Percentiles rank a stretch among this genome's conserved stretches.
Conservation (phyloP, 23 red algal species). For the Porphyridium purpureum region DNA sequence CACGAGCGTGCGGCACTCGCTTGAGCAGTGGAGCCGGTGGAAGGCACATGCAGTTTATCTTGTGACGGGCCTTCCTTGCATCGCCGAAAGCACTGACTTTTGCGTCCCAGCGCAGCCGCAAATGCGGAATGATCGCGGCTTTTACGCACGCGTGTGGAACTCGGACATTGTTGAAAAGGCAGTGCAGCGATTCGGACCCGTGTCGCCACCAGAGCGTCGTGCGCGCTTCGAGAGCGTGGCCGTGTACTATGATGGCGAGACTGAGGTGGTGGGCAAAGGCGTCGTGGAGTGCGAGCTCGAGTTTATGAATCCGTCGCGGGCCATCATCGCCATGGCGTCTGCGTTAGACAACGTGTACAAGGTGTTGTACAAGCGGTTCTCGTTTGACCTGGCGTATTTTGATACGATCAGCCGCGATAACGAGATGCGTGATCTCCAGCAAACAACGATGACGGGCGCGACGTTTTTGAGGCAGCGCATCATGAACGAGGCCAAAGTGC, state of each 20-base stretch:
- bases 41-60: conserved; percentile 49
- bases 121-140: conserved; percentile 13
- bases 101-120: conserved; percentile 35
- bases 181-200: conserved; percentile 37
- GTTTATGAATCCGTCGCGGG: conserved; percentile 12
- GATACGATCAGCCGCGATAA: neutral
- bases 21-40: too few species aligned
- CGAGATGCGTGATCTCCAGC: neutral
- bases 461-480: conserved; percentile 49
- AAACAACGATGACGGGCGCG: conserved; percentile 28
- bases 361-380: conserved; percentile 20
- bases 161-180: conserved; percentile 21
- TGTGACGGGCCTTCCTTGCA: conserved; percentile 33
- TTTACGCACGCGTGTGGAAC: conserved; percentile 25
- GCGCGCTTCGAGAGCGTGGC: conserved; percentile 32
- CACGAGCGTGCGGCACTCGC: too few species aligned
- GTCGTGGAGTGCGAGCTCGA: conserved; percentile 36
- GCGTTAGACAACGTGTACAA: conserved; percentile 75
- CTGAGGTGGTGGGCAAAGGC: conserved; percentile 23
- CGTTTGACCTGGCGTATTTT: conserved; percentile 14
- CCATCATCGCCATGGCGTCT: conserved; percentile 26
- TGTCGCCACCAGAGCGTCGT: conserved; percentile 40
- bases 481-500: conserved; percentile 55
- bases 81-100: conserved; percentile 33
- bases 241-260: conserved; percentile 78